Conservation (phyloP, 2,329 filamentous ascomycete species). For the Scedosporium dehoogii region DNA sequence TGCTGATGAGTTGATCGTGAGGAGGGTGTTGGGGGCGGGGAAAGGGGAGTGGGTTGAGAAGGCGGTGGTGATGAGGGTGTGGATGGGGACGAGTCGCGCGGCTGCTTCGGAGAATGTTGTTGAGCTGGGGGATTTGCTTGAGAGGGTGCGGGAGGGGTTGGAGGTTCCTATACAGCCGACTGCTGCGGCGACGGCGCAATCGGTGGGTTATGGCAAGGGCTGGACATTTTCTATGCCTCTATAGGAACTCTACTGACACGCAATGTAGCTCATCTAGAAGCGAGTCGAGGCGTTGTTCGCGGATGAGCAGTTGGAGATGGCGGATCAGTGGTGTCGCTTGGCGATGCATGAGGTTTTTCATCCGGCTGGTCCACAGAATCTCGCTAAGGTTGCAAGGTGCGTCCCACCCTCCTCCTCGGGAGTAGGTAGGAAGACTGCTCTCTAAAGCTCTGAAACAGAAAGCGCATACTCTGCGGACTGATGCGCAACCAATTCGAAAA, state of each 20-base stretch:
- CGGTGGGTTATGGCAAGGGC: slow-evolving; percentile 31
- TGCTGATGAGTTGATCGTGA: slow-evolving; percentile 54
- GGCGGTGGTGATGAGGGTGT: slow-evolving; percentile 56
- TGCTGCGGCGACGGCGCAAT: slow-evolving; percentile 58
- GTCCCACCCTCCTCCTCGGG: background rate
- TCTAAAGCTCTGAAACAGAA: slow-evolving; percentile 38
- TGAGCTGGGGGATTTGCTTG: slow-evolving; percentile 11
- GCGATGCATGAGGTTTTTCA: slow-evolving; percentile 59
- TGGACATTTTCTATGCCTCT: background rate
- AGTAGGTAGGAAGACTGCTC: background rate
- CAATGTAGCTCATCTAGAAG: slow-evolving; percentile 67
- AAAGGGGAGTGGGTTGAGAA: slow-evolving; percentile 57
- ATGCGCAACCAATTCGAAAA: slow-evolving; percentile 41
- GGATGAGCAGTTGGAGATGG: slow-evolving; percentile 39
- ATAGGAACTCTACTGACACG: slow-evolving; percentile 4
- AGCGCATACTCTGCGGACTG: slow-evolving; percentile 61
- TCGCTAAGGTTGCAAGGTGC: slow-evolving; percentile 58
- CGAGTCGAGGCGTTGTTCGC: slow-evolving; percentile 51
- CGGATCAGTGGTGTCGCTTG: slow-evolving; percentile 62
- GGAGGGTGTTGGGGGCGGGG: slow-evolving; percentile 40
- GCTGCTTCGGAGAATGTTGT: slow-evolving; percentile 8
- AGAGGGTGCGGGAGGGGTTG: slow-evolving; percentile 31
- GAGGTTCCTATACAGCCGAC: slow-evolving; percentile 41
- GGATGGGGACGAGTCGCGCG: slow-evolving; percentile 45
- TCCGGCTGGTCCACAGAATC: slow-evolving; percentile 54